Percentiles rank a stretch among this genome's conserved stretches.
These are phyloP conservation scores for Erodium texanum DNA, from an alignment of 441 rosid genomes.

Conservation along the genomic window DNA sequence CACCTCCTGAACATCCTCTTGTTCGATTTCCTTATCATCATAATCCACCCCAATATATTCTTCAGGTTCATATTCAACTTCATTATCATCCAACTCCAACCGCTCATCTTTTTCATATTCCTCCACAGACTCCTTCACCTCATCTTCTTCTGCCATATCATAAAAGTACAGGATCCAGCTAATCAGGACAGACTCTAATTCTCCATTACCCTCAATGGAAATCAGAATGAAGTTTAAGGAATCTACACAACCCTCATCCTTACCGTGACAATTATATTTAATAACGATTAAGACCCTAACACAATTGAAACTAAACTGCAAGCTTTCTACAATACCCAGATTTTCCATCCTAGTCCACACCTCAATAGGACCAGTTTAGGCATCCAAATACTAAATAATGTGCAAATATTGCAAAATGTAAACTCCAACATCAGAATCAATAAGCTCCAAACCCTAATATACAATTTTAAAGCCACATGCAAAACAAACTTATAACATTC, in stretches of 20 bases:
- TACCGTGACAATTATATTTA: background rate
- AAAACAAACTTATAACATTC: too few species aligned
- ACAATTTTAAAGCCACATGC: too few species aligned
- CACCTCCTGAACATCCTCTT: constrained; percentile 42
- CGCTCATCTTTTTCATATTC: constrained; percentile 81
- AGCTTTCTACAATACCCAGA: background rate
- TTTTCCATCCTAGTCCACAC: background rate
- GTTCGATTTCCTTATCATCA: constrained; percentile 55
- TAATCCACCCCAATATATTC: constrained; percentile 29
- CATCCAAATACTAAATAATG: background rate
- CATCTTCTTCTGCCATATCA: constrained; percentile 65
- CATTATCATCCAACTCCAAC: constrained; percentile 88
- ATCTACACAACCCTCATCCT: constrained; percentile 4
- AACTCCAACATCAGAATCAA: background rate
- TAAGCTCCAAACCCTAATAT: too few species aligned
- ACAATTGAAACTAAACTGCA: background rate
- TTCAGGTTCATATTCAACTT: constrained; percentile 68
- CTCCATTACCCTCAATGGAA: constrained; percentile 11
- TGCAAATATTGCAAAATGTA: background rate
- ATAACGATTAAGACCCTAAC: background rate
- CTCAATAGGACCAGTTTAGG: background rate
- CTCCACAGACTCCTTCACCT: constrained; percentile 54
- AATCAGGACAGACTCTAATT: constrained; percentile 27
- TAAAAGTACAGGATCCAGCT: constrained; percentile 34
- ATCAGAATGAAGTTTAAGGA: background rate